These are phyloP conservation scores for Orbilia quercus DNA, from an alignment of 2,329 filamentous ascomycete species.

Conservation along the genomic window DNA sequence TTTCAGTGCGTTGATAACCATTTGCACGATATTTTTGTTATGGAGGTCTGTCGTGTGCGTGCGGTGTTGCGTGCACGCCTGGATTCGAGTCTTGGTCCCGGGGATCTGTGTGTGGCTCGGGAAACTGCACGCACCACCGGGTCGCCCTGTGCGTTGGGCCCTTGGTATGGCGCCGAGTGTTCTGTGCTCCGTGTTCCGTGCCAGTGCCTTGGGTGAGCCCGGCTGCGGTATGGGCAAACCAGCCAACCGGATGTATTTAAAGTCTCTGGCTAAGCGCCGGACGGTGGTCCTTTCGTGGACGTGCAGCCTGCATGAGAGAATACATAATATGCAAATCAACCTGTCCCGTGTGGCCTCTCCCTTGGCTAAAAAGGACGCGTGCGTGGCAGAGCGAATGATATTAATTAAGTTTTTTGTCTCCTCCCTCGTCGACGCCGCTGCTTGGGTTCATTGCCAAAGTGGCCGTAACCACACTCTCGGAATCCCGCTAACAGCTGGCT, in stretches of 20 bases:
- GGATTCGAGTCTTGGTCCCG: constrained; percentile 8
- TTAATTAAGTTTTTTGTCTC: no score
- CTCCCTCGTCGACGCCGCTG: constrained; percentile 37
- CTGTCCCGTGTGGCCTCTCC: constrained; percentile 34
- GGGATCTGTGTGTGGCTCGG: background rate
- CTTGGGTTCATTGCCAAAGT: constrained; percentile 53
- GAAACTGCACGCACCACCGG: constrained; percentile 13
- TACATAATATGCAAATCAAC: constrained; percentile 42
- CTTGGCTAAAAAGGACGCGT: constrained; percentile 37
- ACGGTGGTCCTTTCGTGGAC: constrained; percentile 19
- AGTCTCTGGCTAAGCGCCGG: constrained; percentile 45
- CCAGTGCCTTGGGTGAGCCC: background rate
- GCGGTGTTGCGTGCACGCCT: background rate
- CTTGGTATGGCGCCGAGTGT: no score
- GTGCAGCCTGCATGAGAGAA: constrained; percentile 28
- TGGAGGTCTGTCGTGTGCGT: constrained; percentile 10
- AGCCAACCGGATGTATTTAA: constrained; percentile 53
- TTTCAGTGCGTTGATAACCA: constrained; percentile 32
- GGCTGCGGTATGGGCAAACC: constrained; percentile 22
- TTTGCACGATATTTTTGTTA: no score
- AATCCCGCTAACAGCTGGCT: constrained; percentile 53
- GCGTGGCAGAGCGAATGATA: constrained; percentile 40
- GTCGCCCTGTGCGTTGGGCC: no score
- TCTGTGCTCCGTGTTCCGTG: background rate
- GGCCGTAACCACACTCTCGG: constrained; percentile 53